These are phyloP conservation scores for Monosporascus sp. DNA, from an alignment of 2,329 filamentous ascomycete species.

Conservation along the genomic window DNA sequence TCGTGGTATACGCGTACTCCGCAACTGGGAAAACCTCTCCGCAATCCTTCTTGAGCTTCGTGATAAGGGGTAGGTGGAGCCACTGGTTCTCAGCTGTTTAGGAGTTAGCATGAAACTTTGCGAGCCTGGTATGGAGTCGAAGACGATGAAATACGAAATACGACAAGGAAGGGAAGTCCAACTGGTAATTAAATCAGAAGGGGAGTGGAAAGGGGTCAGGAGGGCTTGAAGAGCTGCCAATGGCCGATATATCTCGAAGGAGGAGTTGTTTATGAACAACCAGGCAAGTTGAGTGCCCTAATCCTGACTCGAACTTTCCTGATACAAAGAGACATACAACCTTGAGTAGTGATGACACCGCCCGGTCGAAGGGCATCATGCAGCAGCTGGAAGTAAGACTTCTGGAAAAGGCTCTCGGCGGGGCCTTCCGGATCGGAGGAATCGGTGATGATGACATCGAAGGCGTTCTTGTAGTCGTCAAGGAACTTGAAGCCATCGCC, in stretches of 20 bases:
- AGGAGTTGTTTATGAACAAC: conserved; percentile 19
- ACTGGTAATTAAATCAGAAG: neutral
- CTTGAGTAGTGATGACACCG: conserved; percentile 99
- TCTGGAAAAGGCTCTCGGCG: conserved; percentile 94
- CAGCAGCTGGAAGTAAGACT: conserved; percentile 96
- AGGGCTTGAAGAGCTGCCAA: conserved; percentile 7
- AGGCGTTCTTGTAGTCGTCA: conserved; percentile 90
- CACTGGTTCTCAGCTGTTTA: conserved; percentile 92
- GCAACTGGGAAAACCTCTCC: conserved; percentile 94
- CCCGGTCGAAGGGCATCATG: conserved; percentile 84
- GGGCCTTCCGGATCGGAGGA: conserved; percentile 96
- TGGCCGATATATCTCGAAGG: conserved; percentile 6
- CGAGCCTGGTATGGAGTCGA: neutral
- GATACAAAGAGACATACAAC: conserved; percentile 86
- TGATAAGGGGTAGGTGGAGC: conserved; percentile 92
- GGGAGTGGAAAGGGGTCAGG: conserved; percentile 6
- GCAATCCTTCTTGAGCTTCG: conserved; percentile 94
- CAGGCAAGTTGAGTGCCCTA: conserved; percentile 29
- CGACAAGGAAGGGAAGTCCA: neutral
- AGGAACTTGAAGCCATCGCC: conserved; percentile 99
- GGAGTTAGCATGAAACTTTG: neutral
- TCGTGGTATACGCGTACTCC: conserved; percentile 98
- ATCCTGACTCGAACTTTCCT: conserved; percentile 30
- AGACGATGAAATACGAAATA: neutral
- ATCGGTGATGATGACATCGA: conserved; percentile 99